Percentiles rank a stretch among this genome's conserved stretches.
These are phyloP conservation scores for Eucalyptus regnans DNA, from an alignment of 345 rosid genomes.

Conservation along the genomic window DNA sequence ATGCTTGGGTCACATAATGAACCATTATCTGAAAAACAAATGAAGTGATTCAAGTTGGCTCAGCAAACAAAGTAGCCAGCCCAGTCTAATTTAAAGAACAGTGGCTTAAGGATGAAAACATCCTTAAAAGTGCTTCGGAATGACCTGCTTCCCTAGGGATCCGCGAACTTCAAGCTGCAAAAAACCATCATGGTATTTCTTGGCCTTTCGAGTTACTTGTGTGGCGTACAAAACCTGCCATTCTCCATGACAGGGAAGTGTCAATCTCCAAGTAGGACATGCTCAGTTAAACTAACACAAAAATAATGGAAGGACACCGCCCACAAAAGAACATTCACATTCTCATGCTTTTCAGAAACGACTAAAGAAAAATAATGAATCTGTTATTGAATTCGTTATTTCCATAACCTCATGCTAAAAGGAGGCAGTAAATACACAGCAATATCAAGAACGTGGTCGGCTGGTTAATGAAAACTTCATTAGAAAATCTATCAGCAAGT, in stretches of 20 bases:
- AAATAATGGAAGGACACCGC: background rate
- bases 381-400: background rate
- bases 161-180: too few species aligned
- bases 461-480: too few species aligned
- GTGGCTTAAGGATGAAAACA: background rate
- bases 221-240: constrained; percentile 54
- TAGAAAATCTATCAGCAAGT: background rate
- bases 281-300: background rate
- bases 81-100: background rate
- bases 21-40: background rate
- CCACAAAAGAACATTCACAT: background rate
- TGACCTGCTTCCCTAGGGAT: too few species aligned
- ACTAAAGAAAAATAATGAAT: background rate
- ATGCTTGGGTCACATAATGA: background rate
- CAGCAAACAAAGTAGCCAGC: background rate
- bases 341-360: background rate
- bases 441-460: too few species aligned
- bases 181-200: constrained; percentile 58
- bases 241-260: constrained; percentile 2
- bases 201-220: constrained; percentile 42
- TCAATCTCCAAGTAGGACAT: background rate
- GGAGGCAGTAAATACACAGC: background rate
- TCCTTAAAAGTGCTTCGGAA: too few species aligned
- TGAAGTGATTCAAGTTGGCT: background rate
- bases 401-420: background rate